Evolutionary conservation across 495 filamentous ascomycete species (phyloP), one percentile per base, ranked within the genome.

Genomic region (Podospora australis): DNA sequence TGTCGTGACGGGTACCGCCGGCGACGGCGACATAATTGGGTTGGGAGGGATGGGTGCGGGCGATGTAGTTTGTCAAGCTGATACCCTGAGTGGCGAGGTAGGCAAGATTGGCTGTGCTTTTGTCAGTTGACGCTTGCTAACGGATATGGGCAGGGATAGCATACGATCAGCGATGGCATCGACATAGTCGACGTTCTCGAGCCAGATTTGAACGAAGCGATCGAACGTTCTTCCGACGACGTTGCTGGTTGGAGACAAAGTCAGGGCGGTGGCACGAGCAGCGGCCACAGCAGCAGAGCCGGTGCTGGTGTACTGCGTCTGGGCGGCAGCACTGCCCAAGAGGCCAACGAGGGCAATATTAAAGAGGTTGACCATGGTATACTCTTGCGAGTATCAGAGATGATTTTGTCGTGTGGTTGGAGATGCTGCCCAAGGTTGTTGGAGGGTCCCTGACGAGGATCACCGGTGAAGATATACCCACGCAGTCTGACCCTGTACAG

Each of bases 1-100:
- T 77, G 40, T 83, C 83, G 50, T 84, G 81, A 50, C 73, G 72
- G 56, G 82, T 81, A 38, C 80, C 85, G 17, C 66, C 72, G 10
- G 78, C 79, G 2, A 76, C 63, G 16, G 82, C 77, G 39, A 76
- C 65, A 59, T 88, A 88, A 63, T 89, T 88, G 3, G 82, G 81
- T 65, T 87, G 56, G 2, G 56, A 59, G 2, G 56, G 56, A 20
- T 59, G 56, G 9, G 56, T 56, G 43, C 50, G 45, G 6, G 73
- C 77, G 45, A 68, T 78, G 69, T 78, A 84, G 68, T 86, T 86
- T 46, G 74, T 78, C 26, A 88, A 64, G 1, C 69, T 69, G 32
- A 88, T 82, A 29, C 84, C 83, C 53, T 79, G 72, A 34, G 63
- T 70, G 14, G 81, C 80, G 28, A 87, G 63, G 60, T 68, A 82